Conservation (phyloP, 2,329 filamentous ascomycete species). For the Fusarium mangiferae region DNA sequence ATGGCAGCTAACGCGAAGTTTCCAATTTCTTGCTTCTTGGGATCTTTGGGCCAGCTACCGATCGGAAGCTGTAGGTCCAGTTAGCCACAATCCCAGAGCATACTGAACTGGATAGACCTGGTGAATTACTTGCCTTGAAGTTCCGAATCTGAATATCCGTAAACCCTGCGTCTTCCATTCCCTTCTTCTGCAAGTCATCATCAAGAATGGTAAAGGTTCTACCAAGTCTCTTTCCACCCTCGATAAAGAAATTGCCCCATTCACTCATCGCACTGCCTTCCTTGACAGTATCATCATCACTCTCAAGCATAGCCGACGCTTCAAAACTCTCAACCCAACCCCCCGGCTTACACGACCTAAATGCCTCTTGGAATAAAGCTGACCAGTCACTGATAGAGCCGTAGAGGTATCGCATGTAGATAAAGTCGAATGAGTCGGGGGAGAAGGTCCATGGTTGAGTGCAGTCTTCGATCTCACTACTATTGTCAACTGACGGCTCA, state of each 20-base stretch:
- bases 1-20: neutral
- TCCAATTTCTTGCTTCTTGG: neutral
- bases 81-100: rapidly evolving
- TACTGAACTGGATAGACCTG: rapidly evolving
- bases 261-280: slow-evolving; percentile 1
- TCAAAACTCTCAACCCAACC: slow-evolving; percentile 8
- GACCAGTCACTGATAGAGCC: slow-evolving; percentile 5
- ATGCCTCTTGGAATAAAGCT: neutral
- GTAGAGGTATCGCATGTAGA: slow-evolving; percentile 9
- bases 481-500: neutral
- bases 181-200: neutral
- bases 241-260: neutral
- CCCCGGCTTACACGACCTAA: neutral
- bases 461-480: slow-evolving; percentile 8
- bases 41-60: neutral
- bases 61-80: neutral
- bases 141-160: neutral
- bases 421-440: neutral
- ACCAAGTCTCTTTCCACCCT: neutral
- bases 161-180: slow-evolving; percentile 3
- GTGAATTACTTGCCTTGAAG: neutral
- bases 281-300: neutral
- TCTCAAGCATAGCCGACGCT: slow-evolving; percentile 1
- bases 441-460: slow-evolving; percentile 14
- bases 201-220: neutral